Conservation (phyloP, 2,329 filamentous ascomycete genomes). For the Capronia americana region DNA sequence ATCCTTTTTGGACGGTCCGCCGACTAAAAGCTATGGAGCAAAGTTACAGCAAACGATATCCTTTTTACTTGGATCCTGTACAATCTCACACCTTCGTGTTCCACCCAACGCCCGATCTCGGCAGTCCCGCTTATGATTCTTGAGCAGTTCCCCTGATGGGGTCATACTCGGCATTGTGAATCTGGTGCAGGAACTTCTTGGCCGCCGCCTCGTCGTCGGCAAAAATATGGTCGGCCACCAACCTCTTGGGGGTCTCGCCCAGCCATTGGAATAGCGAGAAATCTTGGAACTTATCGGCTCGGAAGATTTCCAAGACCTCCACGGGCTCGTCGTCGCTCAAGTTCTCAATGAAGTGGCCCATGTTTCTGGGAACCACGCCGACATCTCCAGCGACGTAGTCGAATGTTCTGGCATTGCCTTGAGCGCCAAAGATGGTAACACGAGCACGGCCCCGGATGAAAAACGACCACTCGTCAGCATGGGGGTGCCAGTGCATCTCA, state of each 20-base stretch:
- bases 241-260: conserved; percentile 70
- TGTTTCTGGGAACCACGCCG: conserved; percentile 76
- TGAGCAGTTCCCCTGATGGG: conserved; percentile 24
- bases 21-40: conserved; percentile 1
- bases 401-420: conserved; percentile 74
- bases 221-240: conserved; percentile 72
- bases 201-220: conserved; percentile 65
- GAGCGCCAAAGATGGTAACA: conserved; percentile 75
- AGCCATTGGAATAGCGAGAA: conserved; percentile 78
- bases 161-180: conserved; percentile 64
- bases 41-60: not conserved
- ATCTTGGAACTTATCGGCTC: conserved; percentile 73
- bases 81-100: not conserved
- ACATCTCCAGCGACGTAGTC: conserved; percentile 78
- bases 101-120: not conserved
- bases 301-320: conserved; percentile 78
- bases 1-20: not conserved
- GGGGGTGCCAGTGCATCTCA: conserved; percentile 84
- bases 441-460: conserved; percentile 75
- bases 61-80: not conserved
- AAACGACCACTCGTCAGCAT: conserved; percentile 81
- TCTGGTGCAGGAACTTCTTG: conserved; percentile 66
- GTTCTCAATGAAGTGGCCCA: conserved; percentile 84
- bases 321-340: conserved; percentile 74
- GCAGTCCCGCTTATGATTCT: conserved; percentile 12